Base-by-base conservation (phyloP, 2,329 filamentous ascomycete species). In the Fusarium sp. region DNA sequence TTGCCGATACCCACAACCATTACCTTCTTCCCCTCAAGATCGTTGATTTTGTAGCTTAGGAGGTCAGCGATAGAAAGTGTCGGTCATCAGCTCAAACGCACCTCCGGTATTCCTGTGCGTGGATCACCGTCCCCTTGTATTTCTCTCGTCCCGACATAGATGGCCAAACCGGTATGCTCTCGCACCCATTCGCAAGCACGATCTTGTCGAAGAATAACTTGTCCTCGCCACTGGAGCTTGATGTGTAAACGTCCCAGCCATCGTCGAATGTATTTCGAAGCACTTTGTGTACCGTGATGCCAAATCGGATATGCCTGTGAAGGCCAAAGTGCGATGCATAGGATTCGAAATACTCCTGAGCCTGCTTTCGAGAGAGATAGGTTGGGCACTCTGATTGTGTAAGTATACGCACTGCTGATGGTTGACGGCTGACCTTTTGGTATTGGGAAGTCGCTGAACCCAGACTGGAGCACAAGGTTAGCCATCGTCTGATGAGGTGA, bases 381-480 rank as follows among this genome's bases (percentile, higher is more conserved):
- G 49, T 25, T 8, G 49, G 42, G 10, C 35, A 47, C 33, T 52
- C 49, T 52, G 14, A 7, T 13, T n/a, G 13, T 8, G 11, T 23
- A 21, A 43, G 37, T 4, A 11, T 15, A 23, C 9, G 33, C 4
- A 15, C 3, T 4, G 15, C 5, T 13, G 10, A 14, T 14, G 14
- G 6, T 6, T 6, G 14, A 4, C 2, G 4, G 14, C 14, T 23
- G 17, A 46, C 49, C 49, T 52, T 52, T 46, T 7, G 49, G 41
- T 4, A 52, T 52, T 14, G 49, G 49, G 10, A 52, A 52, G 13
- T 52, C 32, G 7, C 49, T 52, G 11, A 52, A 52, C 9, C 49
- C 49, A 25, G 49, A 51, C 49, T 27, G 13, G 4, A 21, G 15
- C 21, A 7, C 13, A 7, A 17, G 8, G 23, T 43, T 2, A 43